Conservation (phyloP, 2,329 filamentous ascomycete genomes). For the Escovopsis sp. region DNA sequence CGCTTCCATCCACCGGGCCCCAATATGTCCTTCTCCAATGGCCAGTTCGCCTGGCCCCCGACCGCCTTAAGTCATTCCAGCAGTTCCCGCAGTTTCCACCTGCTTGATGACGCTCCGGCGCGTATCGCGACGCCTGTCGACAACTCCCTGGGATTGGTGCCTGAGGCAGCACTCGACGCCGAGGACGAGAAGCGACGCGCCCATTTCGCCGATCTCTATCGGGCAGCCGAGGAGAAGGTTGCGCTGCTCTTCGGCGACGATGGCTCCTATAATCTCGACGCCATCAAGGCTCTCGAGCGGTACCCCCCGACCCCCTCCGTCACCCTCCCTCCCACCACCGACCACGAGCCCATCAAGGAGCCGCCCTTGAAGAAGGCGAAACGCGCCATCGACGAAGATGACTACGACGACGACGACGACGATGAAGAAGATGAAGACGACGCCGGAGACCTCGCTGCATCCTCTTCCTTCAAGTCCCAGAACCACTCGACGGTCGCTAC, state of each 20-base stretch:
- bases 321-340: constrained; percentile 39
- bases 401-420: constrained; percentile 76
- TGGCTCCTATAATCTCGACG: constrained; percentile 35
- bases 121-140: constrained; percentile 38
- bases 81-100: constrained; percentile 36
- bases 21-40: constrained; percentile 53
- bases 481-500: constrained; percentile 16
- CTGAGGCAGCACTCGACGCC: constrained; percentile 45
- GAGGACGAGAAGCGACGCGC: constrained; percentile 58
- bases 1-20: constrained; percentile 33
- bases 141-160: constrained; percentile 35
- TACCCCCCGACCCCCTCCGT: constrained; percentile 23
- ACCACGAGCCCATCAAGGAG: constrained; percentile 43
- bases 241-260: constrained; percentile 54
- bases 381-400: constrained; percentile 67
- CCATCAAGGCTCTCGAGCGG: constrained; percentile 38
- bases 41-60: constrained; percentile 50
- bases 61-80: constrained; percentile 35
- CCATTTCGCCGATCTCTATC: constrained; percentile 65
- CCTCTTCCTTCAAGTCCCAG: constrained; percentile 23
- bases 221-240: constrained; percentile 62
- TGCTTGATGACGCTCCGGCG: constrained; percentile 44
- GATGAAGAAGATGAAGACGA: constrained; percentile 54
- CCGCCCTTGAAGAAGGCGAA: constrained; percentile 59
- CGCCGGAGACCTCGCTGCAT: too few species aligned